phyloP scores from a whole-genome alignment of 2,329 filamentous ascomycete species.

The Aspergillus pseudoglaucus region DNA sequence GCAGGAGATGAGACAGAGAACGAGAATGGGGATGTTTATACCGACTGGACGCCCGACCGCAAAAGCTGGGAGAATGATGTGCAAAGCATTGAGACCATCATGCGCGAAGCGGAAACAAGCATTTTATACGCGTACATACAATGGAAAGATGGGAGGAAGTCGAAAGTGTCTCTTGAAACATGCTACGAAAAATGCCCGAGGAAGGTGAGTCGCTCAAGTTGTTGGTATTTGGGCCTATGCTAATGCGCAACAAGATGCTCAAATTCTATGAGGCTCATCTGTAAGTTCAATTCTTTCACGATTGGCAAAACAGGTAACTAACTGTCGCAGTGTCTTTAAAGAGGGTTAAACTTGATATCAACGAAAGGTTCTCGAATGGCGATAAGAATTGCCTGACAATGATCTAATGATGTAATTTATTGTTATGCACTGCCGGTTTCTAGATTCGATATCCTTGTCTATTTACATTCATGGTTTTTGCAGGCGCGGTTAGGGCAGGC shows the following conservation, averaged over 20 bases:
- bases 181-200: slow-evolving; percentile 40
- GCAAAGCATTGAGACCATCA: slow-evolving; percentile 37
- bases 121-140: slow-evolving; percentile 34
- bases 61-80: slow-evolving; percentile 42
- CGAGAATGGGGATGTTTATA: slow-evolving; percentile 11
- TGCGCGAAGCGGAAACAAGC: slow-evolving; percentile 27
- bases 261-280: slow-evolving; percentile 45
- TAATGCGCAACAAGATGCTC: slow-evolving; percentile 35
- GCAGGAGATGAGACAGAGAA: background rate
- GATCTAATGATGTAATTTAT: background rate
- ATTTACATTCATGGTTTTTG: no score
- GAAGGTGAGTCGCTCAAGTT: slow-evolving; percentile 23
- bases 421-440: background rate
- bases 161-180: slow-evolving; percentile 34
- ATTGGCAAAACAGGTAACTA: slow-evolving; percentile 3
- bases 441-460: background rate
- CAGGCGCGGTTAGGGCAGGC: no score
- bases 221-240: slow-evolving; percentile 1
- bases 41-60: slow-evolving; percentile 33
- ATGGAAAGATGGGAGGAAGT: slow-evolving; percentile 41
- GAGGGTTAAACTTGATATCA: slow-evolving; percentile 14
- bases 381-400: background rate
- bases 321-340: slow-evolving; percentile 30
- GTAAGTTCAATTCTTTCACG: slow-evolving; percentile 23
- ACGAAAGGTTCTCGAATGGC: background rate